Percentiles rank a stretch among this genome's conserved stretches.
Conservation (phyloP, 2,329 filamentous ascomycete species). For the Plenodomus lindquistii region DNA sequence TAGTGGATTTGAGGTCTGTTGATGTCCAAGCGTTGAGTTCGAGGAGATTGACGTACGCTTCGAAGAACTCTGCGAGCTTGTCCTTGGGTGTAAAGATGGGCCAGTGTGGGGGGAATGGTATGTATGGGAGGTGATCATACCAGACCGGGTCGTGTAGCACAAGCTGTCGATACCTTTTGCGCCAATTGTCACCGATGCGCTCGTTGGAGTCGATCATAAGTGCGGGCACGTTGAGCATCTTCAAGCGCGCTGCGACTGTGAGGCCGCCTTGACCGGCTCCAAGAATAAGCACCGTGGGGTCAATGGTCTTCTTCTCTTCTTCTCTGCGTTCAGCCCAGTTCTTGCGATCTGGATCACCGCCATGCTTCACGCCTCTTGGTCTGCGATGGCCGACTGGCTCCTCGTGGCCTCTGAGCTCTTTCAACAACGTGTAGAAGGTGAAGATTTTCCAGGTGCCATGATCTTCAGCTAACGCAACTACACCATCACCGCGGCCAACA, state of each 20-base stretch:
- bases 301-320: constrained; percentile 28
- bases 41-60: constrained; percentile 42
- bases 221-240: constrained; percentile 48
- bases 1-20: constrained; percentile 42
- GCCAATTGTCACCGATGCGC: constrained; percentile 53
- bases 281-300: constrained; percentile 37
- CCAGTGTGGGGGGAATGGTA: constrained; percentile 39
- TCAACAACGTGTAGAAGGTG: constrained; percentile 44
- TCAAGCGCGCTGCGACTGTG: constrained; percentile 48
- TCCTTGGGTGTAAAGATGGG: constrained; percentile 39
- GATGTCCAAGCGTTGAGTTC: constrained; percentile 47
- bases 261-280: constrained; percentile 53
- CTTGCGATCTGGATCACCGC: constrained; percentile 31
- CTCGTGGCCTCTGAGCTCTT: constrained; percentile 43
- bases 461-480: constrained; percentile 40
- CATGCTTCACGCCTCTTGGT: constrained; percentile 35
- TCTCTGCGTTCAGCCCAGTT: constrained; percentile 38
- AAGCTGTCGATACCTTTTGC: constrained; percentile 51
- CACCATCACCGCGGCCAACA: constrained; percentile 37
- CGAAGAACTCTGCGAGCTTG: constrained; percentile 45
- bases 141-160: constrained; percentile 48
- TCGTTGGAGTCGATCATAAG: constrained; percentile 52
- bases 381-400: constrained; percentile 29
- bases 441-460: constrained; percentile 46
- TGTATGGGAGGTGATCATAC: constrained; percentile 46